phyloP scores from a whole-genome alignment of 1,139 yeast genomes.

The Blastobotrys ciferrii region DNA sequence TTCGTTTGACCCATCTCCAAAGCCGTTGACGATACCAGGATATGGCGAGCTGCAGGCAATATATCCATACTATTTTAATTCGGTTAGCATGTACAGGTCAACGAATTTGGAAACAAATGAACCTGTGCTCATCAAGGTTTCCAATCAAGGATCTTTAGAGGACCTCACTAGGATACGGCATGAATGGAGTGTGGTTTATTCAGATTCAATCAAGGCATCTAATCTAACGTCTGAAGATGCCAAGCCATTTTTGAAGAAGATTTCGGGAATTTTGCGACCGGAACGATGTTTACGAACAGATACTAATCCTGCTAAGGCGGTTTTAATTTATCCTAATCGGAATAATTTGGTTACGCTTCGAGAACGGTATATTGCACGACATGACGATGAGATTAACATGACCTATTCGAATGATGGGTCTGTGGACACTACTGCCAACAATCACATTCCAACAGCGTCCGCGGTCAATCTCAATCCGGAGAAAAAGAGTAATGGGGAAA shows the following conservation, averaged over 20 bases:
- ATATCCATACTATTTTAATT: conserved; percentile 27
- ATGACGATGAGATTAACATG: conserved; percentile 5
- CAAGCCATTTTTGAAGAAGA: conserved; percentile 18
- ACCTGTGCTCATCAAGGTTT: conserved; percentile 28
- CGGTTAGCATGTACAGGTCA: conserved; percentile 32
- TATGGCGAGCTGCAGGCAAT: conserved; percentile 27
- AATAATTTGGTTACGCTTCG: conserved; percentile 26
- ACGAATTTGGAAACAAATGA: conserved; percentile 19
- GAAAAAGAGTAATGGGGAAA: conserved; percentile 23
- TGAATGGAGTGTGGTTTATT: conserved; percentile 32
- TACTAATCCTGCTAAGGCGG: conserved; percentile 24
- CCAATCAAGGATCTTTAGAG: conserved; percentile 29
- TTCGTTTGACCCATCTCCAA: not conserved
- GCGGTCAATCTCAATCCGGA: conserved; percentile 8
- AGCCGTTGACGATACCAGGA: conserved; percentile 22
- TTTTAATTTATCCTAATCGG: conserved; percentile 26
- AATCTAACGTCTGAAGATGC: conserved; percentile 11
- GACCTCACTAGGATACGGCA: conserved; percentile 32
- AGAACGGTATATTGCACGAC: conserved; percentile 24
- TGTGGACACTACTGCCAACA: not conserved
- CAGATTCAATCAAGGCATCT: conserved; percentile 18
- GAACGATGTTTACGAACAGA: conserved; percentile 25
- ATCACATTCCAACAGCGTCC: not conserved
- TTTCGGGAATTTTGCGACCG: conserved; percentile 29
- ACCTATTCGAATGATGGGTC: conserved; percentile 4